phyloP scores from a whole-genome alignment of 2,329 filamentous ascomycete genomes.

The Pseudogymnoascus sp. region DNA sequence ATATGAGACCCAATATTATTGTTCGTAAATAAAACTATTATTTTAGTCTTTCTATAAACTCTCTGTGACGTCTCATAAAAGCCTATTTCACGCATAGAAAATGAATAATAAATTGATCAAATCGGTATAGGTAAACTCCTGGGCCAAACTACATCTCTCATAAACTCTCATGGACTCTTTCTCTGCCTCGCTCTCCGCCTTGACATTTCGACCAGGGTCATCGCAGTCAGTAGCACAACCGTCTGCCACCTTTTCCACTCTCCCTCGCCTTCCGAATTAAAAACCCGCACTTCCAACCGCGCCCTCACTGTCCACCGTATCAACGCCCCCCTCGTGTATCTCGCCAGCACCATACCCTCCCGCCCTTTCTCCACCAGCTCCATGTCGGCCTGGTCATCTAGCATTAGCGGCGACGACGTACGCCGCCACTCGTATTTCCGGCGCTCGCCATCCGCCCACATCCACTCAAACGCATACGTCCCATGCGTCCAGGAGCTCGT shows the following conservation, averaged over 20 bases:
- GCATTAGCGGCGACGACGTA: constrained; percentile 2
- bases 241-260: constrained; percentile 2
- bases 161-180: neutral
- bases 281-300: neutral
- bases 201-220: neutral
- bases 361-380: constrained; percentile 13
- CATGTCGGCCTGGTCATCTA: constrained; percentile 14
- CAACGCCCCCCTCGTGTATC: neutral
- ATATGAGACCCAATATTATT: neutral
- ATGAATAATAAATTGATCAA: constrained; percentile 16
- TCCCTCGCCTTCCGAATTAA: neutral
- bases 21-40: neutral
- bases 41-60: neutral
- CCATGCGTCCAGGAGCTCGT: constrained; percentile 12
- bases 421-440: constrained; percentile 12
- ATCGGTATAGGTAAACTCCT: neutral
- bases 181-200: neutral
- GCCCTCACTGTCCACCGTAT: neutral
- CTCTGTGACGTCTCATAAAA: no score
- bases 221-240: neutral
- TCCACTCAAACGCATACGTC: constrained; percentile 12
- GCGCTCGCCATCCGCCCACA: constrained; percentile 7
- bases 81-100: no score
- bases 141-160: neutral
- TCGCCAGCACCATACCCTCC: neutral